Base-by-base conservation (phyloP, 2,329 filamentous ascomycete genomes). In the Pyrenochaeta sp. region DNA sequence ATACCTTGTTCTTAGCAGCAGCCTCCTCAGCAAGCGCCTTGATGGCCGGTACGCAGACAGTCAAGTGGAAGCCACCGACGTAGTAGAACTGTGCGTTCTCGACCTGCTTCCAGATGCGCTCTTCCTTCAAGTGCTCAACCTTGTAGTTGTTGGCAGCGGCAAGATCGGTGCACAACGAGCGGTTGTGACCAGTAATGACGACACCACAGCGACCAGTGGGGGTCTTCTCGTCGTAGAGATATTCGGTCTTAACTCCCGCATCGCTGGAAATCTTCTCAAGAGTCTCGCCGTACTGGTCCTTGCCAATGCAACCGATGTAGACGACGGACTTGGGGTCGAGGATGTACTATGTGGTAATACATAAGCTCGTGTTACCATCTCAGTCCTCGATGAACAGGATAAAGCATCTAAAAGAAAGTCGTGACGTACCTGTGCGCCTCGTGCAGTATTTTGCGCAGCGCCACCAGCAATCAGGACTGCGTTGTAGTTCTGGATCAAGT, bases 101-200 rank as follows among this genome's bases (percentile, higher is more conserved):
- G 55, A 95, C 95, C 45, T 97, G 84, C 64, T 87, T 85, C 95
- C 95, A 99, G 79, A 98, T 89, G 79, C 94, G 87, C 48, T 91
- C 90, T 76, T 87, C 86, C 86, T 96, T 92, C 77, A 99, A 81
- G 78, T 99, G 95, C 61, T 95, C 92, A 46, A 97, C 77, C 79
- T 94, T 94, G 83, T 99, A 99, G 83, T 92, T 90, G 83, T 99
- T 99, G 67, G 95, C 95, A 58, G 95, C 95, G 59, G 90, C 95
- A 52, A 99, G 89, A 73, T 98, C 92, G 58, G 95, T 99, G 83
- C 90, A 91, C 83, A 99, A 89, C 76, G 88, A 92, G 71, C 95
- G 89, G 87, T 98, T 89, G 84, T 97, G 91, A 74, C 92, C 95
- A 32, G 94, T 99, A 79, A 99, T 97, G 77, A 99, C 86, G 64